Evolutionary conservation across 208 protist species (phyloP), one percentile per base, ranked within the genome.

Genomic region (Trypanosoma melophagium): DNA sequence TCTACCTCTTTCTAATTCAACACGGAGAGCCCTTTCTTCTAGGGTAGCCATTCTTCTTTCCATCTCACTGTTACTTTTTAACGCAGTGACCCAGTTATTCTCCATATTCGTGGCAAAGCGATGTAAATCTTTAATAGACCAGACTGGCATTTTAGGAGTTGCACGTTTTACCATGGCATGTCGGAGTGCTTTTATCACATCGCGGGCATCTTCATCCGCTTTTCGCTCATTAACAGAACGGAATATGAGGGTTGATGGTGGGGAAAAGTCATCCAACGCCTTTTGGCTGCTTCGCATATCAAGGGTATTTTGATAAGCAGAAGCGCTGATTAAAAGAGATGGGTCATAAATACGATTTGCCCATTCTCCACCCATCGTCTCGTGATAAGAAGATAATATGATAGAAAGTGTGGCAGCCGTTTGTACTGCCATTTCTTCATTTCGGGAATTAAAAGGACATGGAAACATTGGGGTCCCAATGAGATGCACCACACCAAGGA

Each of bases 351-450:
- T 90, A 61, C 80, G 90, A 63, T 94, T 94, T 1, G 80, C 74
- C 88, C 90, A 96, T 73, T 96, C 90, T 9, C 74, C 71, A 21
- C 86, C 83, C 90, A 96, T 94, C 17, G 76, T 71, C 22, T 92
- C 82, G 66, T 90, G 80, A 79, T 96, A 83, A 7, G 86, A 81
- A n/a, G 87, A 91, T 47, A 96, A 49, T 57, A 93, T 83, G 12
- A 71, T 81, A 25, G 90, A 90, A n/a, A 94, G 74, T 54, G 87
- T 85, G 35, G 55, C 72, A 9, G 90, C 81, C 16, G 83, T 86
- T 35, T 93, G 86, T 59, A 89, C 79, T 24, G 79, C 69, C 12
- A 77, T 75, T 60, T 90, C 84, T 67, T 96, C 90, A 74, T 96
- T 93, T 55, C 79, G 78, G n/a, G 73, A 64, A 57, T 74, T 80